Evolutionary conservation across 2,329 filamentous ascomycete species (phyloP), one percentile per base, ranked within the genome.

Genomic region (Arthroderma sp.): DNA sequence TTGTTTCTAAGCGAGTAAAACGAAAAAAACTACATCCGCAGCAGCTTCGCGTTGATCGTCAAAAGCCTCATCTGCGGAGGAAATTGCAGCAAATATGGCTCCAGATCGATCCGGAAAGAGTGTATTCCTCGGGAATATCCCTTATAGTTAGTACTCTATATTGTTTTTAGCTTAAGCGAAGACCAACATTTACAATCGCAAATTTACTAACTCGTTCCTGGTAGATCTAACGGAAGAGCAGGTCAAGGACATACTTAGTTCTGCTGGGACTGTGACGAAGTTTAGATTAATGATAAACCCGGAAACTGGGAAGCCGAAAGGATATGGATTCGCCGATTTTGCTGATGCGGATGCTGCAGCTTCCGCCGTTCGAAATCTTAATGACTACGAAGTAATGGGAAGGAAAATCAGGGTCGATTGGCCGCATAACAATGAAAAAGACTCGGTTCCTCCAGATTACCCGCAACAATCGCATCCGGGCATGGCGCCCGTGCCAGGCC

Each of bases 291-390:
- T 96, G 52, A 93, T 94, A 65, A 93, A 96, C 68, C 83, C 87
- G 43, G 89, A 96, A 58, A 95, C 88, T 2, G 88, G 89, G 36
- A 80, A 86, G 46, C 88, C 91, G 1, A 96, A 95, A 64, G 91
- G 91, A 11, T 98, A 94, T 61, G 91, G 91, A 32, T 98, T 96
- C 57, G 85, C 88, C 57, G 89, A 96, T 62, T 98, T 94, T 60
- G 83, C 86, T 45, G 91, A 96, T 59, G 80, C 85, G 48, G 89
- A 94, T 76, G 74, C 87, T 28, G 91, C 91, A 30, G 86, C 89
- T 33, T 94, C 87, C 2, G 91, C 91, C 2, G 89, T 96, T 40
- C 82, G 89, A 54, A 96, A 98, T 61, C 71, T 96, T 43, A 94
- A 96, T 68, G 87, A 94, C 63, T 81, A 86, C 66, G 89, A 96